Percentiles rank a stretch among this genome's conserved stretches.
Evolutionary conservation across 169 alveolate species (phyloP).

Genomic region (Plasmodium cynomolgi): DNA sequence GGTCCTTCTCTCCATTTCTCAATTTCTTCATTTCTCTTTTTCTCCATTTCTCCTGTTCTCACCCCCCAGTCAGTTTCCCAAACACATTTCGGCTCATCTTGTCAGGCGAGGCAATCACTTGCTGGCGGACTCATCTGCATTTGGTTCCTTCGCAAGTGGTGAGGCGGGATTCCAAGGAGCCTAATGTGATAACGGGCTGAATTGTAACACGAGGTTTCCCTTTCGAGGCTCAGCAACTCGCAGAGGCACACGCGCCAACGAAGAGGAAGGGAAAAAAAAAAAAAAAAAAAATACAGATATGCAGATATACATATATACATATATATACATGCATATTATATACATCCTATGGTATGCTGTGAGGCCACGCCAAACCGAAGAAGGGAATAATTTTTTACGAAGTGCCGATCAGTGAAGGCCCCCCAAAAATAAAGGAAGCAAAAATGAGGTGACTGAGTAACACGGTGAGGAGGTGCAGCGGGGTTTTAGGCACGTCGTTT

Average conservation of each 20-base stretch:
- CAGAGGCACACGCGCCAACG: background rate
- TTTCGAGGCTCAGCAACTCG: background rate
- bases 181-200: background rate
- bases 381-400: background rate
- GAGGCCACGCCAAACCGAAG: background rate
- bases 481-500: background rate
- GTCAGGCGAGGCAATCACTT: background rate
- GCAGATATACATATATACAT: background rate
- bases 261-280: background rate
- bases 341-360: background rate
- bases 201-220: background rate
- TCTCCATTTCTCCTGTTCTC: background rate
- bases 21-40: background rate
- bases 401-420: background rate
- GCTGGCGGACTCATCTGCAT: background rate
- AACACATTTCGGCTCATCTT: slow-evolving; percentile 48
- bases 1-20: background rate
- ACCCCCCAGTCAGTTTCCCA: slow-evolving; percentile 58
- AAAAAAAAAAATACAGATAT: background rate
- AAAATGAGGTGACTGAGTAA: background rate
- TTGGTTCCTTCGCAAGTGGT: background rate
- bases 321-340: too few species aligned
- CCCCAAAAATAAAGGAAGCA: background rate
- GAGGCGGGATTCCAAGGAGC: background rate
- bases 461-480: background rate